A percentile compares a stretch with the other conserved stretches of the same genome.
These are phyloP conservation scores for Macrolepiota dolichaula DNA, from an alignment of 768 basidiomycete species.

Conservation along the genomic window DNA sequence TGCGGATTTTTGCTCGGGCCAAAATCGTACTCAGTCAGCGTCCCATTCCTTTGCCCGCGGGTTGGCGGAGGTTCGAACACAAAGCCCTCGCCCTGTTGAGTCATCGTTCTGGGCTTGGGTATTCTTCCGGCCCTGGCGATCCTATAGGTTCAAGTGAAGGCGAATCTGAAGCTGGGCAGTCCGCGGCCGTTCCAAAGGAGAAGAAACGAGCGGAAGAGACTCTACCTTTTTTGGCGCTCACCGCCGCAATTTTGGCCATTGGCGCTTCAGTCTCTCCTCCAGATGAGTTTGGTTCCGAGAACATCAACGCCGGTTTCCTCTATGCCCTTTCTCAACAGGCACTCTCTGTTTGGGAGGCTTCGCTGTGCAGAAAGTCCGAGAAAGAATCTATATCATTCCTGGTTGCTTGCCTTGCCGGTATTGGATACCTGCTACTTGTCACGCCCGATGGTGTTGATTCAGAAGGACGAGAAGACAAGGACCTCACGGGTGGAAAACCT, in stretches of 20 bases:
- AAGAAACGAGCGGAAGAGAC: slow-evolving; percentile 9
- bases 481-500: slow-evolving; percentile 6
- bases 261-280: slow-evolving; percentile 34
- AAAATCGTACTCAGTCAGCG: slow-evolving; percentile 21
- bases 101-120: slow-evolving; percentile 21
- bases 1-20: slow-evolving; percentile 23
- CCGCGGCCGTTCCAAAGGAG: neutral
- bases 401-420: slow-evolving; percentile 52
- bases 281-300: slow-evolving; percentile 6
- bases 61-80: slow-evolving; percentile 11
- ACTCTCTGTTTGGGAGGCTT: slow-evolving; percentile 31
- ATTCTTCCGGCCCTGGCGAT: slow-evolving; percentile 54
- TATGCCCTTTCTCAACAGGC: slow-evolving; percentile 37
- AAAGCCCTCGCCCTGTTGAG: slow-evolving; percentile 3
- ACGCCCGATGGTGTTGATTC: slow-evolving; percentile 8
- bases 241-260: slow-evolving; percentile 57
- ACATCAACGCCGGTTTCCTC: slow-evolving; percentile 25
- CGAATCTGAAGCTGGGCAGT: slow-evolving; percentile 3
- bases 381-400: slow-evolving; percentile 41
- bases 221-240: slow-evolving; percentile 54
- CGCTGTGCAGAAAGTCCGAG: slow-evolving; percentile 14
- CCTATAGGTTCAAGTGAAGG: slow-evolving; percentile 8
- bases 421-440: slow-evolving; percentile 32
- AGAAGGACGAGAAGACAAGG: slow-evolving; percentile 5
- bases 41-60: slow-evolving; percentile 22